These are phyloP conservation scores for Magnusiomyces clavatus DNA, from an alignment of 1,139 yeast species.

Conservation along the genomic window DNA sequence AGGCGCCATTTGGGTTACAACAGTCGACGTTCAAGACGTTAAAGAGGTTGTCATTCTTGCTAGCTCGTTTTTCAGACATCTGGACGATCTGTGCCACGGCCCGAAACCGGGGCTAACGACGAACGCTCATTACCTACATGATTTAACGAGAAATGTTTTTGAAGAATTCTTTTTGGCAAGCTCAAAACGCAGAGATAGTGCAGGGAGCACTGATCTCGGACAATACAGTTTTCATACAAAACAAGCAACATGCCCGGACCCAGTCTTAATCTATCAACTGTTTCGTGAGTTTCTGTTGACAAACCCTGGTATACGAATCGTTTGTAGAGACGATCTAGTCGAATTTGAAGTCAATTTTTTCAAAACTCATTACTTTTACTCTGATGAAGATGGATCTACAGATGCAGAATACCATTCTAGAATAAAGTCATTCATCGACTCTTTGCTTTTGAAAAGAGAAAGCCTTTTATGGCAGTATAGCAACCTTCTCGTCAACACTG, in stretches of 20 bases:
- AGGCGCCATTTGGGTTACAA: neutral
- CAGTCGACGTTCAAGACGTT: constrained; percentile 1
- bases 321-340: neutral
- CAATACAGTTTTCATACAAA: neutral
- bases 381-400: no score
- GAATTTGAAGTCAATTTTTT: neutral
- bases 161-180: neutral
- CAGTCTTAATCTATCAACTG: neutral
- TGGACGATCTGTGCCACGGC: neutral
- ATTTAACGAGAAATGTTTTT: neutral
- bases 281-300: neutral
- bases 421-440: neutral
- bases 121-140: neutral
- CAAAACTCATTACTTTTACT: no score
- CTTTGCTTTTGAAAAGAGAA: neutral
- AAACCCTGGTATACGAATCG: neutral
- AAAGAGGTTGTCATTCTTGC: neutral
- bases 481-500: neutral
- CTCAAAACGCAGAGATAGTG: neutral
- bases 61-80: neutral
- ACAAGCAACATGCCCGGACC: neutral
- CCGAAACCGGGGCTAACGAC: neutral
- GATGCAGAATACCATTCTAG: neutral
- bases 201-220: neutral
- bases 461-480: neutral